phyloP scores from a whole-genome alignment of 306 rosid species.

The Casuarina glauca region DNA sequence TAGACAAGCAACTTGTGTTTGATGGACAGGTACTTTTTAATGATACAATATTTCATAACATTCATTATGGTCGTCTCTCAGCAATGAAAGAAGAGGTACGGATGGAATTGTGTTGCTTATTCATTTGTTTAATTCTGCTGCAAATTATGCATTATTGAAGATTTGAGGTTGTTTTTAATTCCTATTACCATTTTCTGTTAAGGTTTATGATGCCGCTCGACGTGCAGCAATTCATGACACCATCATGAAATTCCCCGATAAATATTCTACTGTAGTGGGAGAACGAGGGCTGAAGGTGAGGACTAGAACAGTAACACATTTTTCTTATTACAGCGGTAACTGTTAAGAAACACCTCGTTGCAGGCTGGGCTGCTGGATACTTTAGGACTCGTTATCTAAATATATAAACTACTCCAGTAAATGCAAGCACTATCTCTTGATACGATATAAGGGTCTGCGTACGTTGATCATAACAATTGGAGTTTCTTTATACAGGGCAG shows the following conservation, averaged over 20 bases:
- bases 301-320: slow-evolving; percentile 15
- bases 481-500: background rate
- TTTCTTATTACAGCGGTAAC: slow-evolving; percentile 16
- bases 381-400: background rate
- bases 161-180: slow-evolving; percentile 20
- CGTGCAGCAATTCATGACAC: slow-evolving; percentile 92
- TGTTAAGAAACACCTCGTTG: slow-evolving; percentile 13
- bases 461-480: background rate
- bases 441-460: background rate
- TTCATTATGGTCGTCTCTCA: slow-evolving; percentile 84
- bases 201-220: slow-evolving; percentile 94
- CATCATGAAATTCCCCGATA: slow-evolving; percentile 82
- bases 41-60: slow-evolving; percentile 90
- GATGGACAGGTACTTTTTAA: slow-evolving; percentile 85
- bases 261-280: slow-evolving; percentile 86
- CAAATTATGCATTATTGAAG: slow-evolving; percentile 21
- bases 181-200: slow-evolving; percentile 22
- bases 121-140: slow-evolving; percentile 22
- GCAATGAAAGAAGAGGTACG: slow-evolving; percentile 88
- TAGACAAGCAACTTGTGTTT: slow-evolving; percentile 32
- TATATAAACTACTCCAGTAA: background rate
- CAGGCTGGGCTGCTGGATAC: slow-evolving; percentile 10
- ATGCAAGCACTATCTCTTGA: background rate
- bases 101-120: slow-evolving; percentile 18
- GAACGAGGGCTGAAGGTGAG: slow-evolving; percentile 98